A percentile compares a stretch with the other conserved stretches of the same genome.
These are phyloP conservation scores for Piedraia hortae DNA, from an alignment of 2,329 filamentous ascomycete genomes.

Conservation along the genomic window DNA sequence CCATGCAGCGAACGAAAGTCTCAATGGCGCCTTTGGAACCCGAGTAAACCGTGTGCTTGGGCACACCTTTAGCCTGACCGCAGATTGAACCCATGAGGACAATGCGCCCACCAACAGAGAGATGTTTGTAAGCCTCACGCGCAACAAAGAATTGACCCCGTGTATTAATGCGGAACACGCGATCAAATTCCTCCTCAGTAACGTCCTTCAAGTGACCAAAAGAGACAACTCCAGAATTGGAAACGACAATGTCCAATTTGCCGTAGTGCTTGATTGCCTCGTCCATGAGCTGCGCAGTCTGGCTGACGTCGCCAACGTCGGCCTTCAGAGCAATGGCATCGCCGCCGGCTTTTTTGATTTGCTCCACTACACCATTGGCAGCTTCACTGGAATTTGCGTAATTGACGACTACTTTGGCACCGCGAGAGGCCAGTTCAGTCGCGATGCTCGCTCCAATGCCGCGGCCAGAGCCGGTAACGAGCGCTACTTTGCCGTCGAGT, in stretches of 20 bases:
- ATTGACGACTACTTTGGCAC: slow-evolving; percentile 39
- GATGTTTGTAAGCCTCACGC: slow-evolving; percentile 26
- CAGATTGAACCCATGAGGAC: slow-evolving; percentile 29
- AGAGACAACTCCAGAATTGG: slow-evolving; percentile 33
- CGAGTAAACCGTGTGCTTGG: slow-evolving; percentile 26
- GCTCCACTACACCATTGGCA: slow-evolving; percentile 35
- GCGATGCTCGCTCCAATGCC: slow-evolving; percentile 41
- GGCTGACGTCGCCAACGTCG: slow-evolving; percentile 34
- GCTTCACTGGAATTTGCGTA: slow-evolving; percentile 37
- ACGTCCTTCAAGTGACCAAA: slow-evolving; percentile 27
- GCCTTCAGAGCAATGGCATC: slow-evolving; percentile 38
- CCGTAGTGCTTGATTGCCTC: slow-evolving; percentile 35
- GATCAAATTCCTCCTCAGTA: slow-evolving; percentile 27
- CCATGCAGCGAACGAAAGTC: slow-evolving; percentile 27
- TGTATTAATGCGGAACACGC: slow-evolving; percentile 33
- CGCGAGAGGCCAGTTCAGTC: slow-evolving; percentile 34
- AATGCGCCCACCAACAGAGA: slow-evolving; percentile 24
- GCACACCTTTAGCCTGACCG: slow-evolving; percentile 27
- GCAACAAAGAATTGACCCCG: slow-evolving; percentile 36
- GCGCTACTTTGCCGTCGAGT: slow-evolving; percentile 26
- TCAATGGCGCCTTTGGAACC: slow-evolving; percentile 27
- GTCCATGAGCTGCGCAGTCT: slow-evolving; percentile 36
- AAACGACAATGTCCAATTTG: slow-evolving; percentile 41
- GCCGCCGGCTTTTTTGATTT: slow-evolving; percentile 35
- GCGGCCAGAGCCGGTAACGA: slow-evolving; percentile 28